A percentile compares a stretch with the other conserved stretches of the same genome.
These are phyloP conservation scores for Fusarium sp. DNA, from an alignment of 2,329 filamentous ascomycete species.

Conservation along the genomic window DNA sequence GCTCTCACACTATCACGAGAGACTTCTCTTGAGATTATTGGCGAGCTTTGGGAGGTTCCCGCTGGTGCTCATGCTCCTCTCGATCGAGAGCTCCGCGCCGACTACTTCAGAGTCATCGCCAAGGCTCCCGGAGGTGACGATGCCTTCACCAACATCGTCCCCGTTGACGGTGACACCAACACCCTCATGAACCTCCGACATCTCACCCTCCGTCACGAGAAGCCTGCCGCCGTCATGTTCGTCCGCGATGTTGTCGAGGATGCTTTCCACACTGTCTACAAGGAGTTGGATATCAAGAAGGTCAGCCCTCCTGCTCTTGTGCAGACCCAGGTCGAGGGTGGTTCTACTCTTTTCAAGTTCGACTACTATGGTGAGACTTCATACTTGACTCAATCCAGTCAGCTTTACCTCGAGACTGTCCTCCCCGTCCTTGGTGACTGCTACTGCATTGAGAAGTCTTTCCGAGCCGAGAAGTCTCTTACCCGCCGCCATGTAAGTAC, in stretches of 20 bases:
- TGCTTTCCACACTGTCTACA: conserved; percentile 83
- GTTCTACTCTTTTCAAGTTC: conserved; percentile 89
- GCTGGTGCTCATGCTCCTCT: conserved; percentile 84
- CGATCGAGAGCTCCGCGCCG: conserved; percentile 88
- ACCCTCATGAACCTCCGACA: conserved; percentile 83
- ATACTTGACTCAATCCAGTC: conserved; percentile 95
- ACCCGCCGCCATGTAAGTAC: conserved; percentile 79
- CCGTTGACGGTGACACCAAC: conserved; percentile 46
- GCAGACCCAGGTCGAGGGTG: conserved; percentile 94
- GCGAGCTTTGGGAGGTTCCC: conserved; percentile 86
- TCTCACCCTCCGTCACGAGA: conserved; percentile 86
- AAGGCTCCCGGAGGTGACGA: conserved; percentile 83
- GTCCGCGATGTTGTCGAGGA: conserved; percentile 84
- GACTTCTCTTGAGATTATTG: conserved; percentile 86
- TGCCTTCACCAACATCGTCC: conserved; percentile 84
- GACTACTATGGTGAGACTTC: conserved; percentile 90
- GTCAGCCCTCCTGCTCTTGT: conserved; percentile 91
- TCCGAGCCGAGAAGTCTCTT: conserved; percentile 96
- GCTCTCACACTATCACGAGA: conserved; percentile 86
- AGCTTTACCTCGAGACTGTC: conserved; percentile 96
- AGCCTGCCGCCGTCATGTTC: conserved; percentile 86
- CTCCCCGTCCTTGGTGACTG: conserved; percentile 92
- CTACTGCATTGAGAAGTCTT: conserved; percentile 98
- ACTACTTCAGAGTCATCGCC: conserved; percentile 86
- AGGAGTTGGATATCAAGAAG: conserved; percentile 81